Base-by-base conservation (phyloP, 805 yeast genomes). In the Yarrowia keelungensis region DNA sequence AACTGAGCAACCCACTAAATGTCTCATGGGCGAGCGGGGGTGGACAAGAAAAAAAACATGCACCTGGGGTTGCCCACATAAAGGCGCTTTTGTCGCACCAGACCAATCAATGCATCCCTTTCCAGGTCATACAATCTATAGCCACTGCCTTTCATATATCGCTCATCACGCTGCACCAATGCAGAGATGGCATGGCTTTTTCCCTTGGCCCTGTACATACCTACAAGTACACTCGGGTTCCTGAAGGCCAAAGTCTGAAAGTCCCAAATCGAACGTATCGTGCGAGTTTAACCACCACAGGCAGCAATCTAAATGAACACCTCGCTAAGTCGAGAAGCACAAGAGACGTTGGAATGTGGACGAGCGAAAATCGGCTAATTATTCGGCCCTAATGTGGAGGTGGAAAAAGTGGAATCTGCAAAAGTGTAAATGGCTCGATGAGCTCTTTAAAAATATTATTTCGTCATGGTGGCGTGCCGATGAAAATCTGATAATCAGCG, bases 211-310 rank as follows among this genome's bases (percentile, higher is more conserved):
- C 26, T 50, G 54, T 36, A 35, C 56, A 36, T 47, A 47, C 36
- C 53, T 26, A 47, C n/a, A n/a, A n/a, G n/a, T n/a, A n/a, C 39
- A 14, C 58, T 36, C 58, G 58, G 58, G 58, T 51, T 51, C 58
- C 58, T 51, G 58, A 51, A n/a, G 54, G 15, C 22, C 22, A 35
- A 35, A 49, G 43, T 35, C 42, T 50, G 54, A 16, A 49, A 38
- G 43, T 36, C 58, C 43, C 58, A 51, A 38, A 26, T 38, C 56
- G 56, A 4, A 5, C 16, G 9, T 15, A 15, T 19, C 22, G 22
- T 9, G 35, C 12, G 43, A 53, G 59, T 38, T 38, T 38, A 38
- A 19, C 32, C 32, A 26, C 32, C 32, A 26, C 35, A 14, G 22
- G 26, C 36, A 54, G 61, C 61, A 39, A 53, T 39, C 35, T 19